Evolutionary conservation across 75 land plant species (phyloP).

Genomic region (Cupressus sempervirens): DNA sequence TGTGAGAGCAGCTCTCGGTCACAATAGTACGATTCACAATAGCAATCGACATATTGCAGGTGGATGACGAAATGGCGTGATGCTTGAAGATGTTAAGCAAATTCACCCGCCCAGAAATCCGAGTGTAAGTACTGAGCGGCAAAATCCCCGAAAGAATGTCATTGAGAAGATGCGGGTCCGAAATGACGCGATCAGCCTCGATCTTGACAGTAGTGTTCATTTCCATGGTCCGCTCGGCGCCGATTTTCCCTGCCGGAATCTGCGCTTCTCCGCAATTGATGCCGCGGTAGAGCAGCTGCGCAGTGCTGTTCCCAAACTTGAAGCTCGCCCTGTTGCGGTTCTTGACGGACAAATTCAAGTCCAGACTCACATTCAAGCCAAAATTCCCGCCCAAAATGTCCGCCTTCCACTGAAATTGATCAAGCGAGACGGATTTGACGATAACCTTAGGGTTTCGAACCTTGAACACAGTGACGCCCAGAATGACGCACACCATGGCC

Average conservation of each 20-base stretch:
- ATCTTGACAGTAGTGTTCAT: conserved; percentile 14
- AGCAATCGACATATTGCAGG: conserved; percentile 42
- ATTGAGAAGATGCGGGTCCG: conserved; percentile 15
- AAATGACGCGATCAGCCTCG: conserved; percentile 35
- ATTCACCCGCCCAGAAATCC: conserved; percentile 53
- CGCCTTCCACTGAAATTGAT: background rate
- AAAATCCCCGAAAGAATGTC: conserved; percentile 34
- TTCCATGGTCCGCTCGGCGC: conserved; percentile 2
- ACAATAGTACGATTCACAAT: conserved; percentile 27
- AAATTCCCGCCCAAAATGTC: background rate
- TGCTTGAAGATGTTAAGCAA: conserved; percentile 41
- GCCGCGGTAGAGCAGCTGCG: conserved; percentile 36
- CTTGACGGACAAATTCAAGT: conserved; percentile 32
- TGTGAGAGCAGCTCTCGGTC: conserved; percentile 25
- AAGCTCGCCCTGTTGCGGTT: conserved; percentile 50
- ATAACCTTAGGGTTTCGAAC: conserved; percentile 14
- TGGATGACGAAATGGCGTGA: conserved; percentile 35
- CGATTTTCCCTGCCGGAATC: conserved; percentile 42
- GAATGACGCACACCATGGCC: conserved; percentile 4
- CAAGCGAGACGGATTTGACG: conserved; percentile 11
- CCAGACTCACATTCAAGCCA: conserved; percentile 31
- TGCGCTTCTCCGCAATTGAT: conserved; percentile 38
- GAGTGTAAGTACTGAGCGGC: conserved; percentile 38
- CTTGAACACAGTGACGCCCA: conserved; percentile 28
- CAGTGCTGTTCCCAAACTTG: conserved; percentile 35